phyloP scores from a whole-genome alignment of 2,329 filamentous ascomycete genomes.

The Beauveria asiatica region DNA sequence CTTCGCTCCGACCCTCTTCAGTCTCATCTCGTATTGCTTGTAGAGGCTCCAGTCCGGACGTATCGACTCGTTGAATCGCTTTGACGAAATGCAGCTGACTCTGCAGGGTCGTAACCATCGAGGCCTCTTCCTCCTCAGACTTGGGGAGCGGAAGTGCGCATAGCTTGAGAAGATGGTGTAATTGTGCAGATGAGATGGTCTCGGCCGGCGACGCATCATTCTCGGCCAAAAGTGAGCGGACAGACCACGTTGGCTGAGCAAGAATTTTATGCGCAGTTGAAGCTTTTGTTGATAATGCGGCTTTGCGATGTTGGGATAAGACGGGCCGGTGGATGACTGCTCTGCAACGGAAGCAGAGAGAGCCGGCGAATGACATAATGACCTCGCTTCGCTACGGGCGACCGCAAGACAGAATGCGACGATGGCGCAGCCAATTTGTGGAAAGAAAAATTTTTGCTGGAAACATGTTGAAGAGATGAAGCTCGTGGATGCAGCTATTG shows the following conservation, averaged over 20 bases:
- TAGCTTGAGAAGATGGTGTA: conserved; percentile 79
- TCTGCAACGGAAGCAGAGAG: conserved; percentile 24
- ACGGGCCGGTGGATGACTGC: conserved; percentile 18
- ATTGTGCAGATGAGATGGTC: conserved; percentile 54
- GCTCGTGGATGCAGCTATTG: background rate
- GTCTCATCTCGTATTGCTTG: conserved; percentile 78
- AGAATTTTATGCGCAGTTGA: conserved; percentile 40
- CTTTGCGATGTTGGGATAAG: conserved; percentile 9
- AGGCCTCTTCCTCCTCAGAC: conserved; percentile 50
- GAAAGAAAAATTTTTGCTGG: background rate
- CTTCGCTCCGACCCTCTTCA: conserved; percentile 47
- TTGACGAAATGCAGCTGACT: conserved; percentile 88
- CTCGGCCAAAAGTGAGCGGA: conserved; percentile 55
- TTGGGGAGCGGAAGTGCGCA: conserved; percentile 74
- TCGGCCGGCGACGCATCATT: conserved; percentile 22
- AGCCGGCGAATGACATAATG: background rate
- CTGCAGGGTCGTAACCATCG: conserved; percentile 66
- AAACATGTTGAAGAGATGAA: background rate
- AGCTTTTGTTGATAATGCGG: conserved; percentile 14
- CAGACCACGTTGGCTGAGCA: conserved; percentile 72
- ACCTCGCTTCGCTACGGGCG: too few relatives aligned
- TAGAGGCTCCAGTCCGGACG: conserved; percentile 62
- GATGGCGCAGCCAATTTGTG: background rate
- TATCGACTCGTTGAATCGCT: conserved; percentile 73
- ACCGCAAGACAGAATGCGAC: too few relatives aligned